Base-by-base conservation (phyloP, 1,284 basidiomycete species). In the Pterula multifida region DNA sequence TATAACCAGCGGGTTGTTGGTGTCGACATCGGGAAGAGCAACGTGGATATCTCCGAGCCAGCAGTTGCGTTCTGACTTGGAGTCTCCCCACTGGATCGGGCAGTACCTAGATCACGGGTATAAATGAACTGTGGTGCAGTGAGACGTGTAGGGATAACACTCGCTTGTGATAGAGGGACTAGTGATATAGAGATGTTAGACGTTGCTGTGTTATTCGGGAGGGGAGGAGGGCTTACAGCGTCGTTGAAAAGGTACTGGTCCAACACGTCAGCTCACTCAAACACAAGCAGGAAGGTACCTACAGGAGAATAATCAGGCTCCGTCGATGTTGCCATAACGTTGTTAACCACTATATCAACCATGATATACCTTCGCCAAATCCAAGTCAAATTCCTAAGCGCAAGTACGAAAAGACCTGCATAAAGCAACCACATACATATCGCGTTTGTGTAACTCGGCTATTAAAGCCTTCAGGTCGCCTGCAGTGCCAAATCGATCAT, bases 341-440 rank as follows among this genome's bases (percentile, higher is more conserved):
- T 79, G 64, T 89, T 88, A 25, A 85, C 76, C 32, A 86, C 85
- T 46, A 89, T 67, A 60, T 89, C 85, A 53, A 88, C 77, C 86
- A 89, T 88, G 55, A 87, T 67, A 59, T 79, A 81, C 76, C 73
- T 76, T 47, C 2, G 47, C 24, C 21, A 25, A 22, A 21, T 39
- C 45, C 21, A 47, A 47, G 15, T 22, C 45, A 12, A 23, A 53
- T 15, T 36, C 35, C 22, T 35, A 32, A 49, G 36, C 47, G 54
- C 51, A 22, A 47, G 45, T 47, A 39, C n/a, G n/a, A 45, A 32
- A 32, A 32, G 28, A 32, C 28, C 28, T 6, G n/a, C n/a, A n/a
- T n/a, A 28, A 35, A 42, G 13, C 32, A 47, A 2, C 15, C 21
- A 58, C 70, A 49, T 53, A 81, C 84, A 89, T 89, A 48, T 72